Percentiles rank a stretch among this genome's conserved stretches.
These are phyloP conservation scores for Mycena sp. DNA, from an alignment of 1,284 basidiomycete genomes.

Conservation along the genomic window DNA sequence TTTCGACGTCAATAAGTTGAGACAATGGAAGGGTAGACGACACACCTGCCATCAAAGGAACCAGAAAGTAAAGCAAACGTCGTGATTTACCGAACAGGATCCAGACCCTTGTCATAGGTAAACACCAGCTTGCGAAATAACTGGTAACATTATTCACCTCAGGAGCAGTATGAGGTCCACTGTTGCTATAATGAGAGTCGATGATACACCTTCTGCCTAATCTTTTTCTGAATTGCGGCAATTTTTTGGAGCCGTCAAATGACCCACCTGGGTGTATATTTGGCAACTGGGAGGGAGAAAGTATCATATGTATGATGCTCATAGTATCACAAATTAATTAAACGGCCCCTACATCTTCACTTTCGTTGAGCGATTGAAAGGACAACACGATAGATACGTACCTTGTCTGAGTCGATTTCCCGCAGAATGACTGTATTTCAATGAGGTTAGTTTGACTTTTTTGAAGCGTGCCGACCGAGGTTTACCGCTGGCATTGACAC, in stretches of 20 bases:
- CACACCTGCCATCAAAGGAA: constrained; percentile 13
- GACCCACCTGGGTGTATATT: constrained; percentile 14
- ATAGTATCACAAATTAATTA: not conserved
- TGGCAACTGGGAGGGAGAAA: not conserved
- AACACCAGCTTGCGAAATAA: not conserved
- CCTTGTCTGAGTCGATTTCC: constrained; percentile 12
- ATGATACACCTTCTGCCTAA: constrained; percentile 14
- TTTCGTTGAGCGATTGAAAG: not conserved
- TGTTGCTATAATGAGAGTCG: constrained; percentile 12
- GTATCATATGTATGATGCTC: not conserved
- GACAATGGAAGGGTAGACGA: not conserved
- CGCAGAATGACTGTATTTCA: constrained; percentile 9
- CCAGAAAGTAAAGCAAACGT: constrained; percentile 9
- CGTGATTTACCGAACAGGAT: constrained; percentile 13
- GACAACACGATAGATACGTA: not conserved
- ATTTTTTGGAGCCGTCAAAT: too few relatives aligned
- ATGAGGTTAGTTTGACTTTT: too few relatives aligned
- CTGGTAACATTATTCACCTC: not conserved
- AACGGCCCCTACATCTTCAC: constrained; percentile 1
- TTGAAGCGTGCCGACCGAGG: too few relatives aligned
- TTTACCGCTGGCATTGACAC: constrained; percentile 15
- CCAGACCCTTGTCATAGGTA: constrained; percentile 9
- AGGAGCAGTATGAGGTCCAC: constrained; percentile 14
- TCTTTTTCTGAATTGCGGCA: not conserved
- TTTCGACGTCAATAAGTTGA: not conserved